Conservation (phyloP, 2,329 filamentous ascomycete species). For the Xylariaceae sp. region DNA sequence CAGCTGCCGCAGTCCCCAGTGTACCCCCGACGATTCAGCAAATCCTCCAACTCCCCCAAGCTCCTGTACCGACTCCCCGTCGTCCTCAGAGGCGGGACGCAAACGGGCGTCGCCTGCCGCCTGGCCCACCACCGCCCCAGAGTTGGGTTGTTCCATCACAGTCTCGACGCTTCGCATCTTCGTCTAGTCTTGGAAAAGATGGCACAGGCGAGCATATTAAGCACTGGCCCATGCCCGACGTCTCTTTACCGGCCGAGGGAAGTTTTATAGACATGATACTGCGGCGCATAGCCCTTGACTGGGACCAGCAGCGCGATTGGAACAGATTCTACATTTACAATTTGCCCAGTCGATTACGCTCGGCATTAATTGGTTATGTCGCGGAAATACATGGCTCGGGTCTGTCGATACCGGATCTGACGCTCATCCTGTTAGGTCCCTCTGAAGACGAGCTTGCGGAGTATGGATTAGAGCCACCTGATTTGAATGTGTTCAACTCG, state of each 20-base stretch:
- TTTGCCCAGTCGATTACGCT: constrained; percentile 49
- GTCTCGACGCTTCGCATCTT: constrained; percentile 28
- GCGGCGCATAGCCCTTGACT: constrained; percentile 47
- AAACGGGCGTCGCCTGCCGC: constrained; percentile 47
- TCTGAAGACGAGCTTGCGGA: constrained; percentile 26
- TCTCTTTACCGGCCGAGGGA: constrained; percentile 39
- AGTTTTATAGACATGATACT: constrained; percentile 51
- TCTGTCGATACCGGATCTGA: constrained; percentile 47
- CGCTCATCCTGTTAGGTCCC: constrained; percentile 33
- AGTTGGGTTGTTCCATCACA: constrained; percentile 47
- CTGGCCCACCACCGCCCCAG: constrained; percentile 54
- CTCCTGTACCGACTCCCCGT: constrained; percentile 47
- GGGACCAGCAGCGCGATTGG: constrained; percentile 51
- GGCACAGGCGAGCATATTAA: constrained; percentile 11
- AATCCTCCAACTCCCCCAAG: constrained; percentile 55
- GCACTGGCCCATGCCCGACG: constrained; percentile 39
- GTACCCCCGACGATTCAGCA: constrained; percentile 55
- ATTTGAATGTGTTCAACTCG: constrained; percentile 36
- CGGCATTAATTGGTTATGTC: constrained; percentile 48
- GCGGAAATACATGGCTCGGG: constrained; percentile 42
- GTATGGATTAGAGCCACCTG: constrained; percentile 29
- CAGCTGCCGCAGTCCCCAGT: constrained; percentile 39
- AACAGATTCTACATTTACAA: constrained; percentile 53
- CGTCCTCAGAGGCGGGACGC: constrained; percentile 41
- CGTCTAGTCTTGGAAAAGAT: constrained; percentile 11